phyloP scores from a whole-genome alignment of 1,284 basidiomycete genomes.

The Naganishia cerealis region DNA sequence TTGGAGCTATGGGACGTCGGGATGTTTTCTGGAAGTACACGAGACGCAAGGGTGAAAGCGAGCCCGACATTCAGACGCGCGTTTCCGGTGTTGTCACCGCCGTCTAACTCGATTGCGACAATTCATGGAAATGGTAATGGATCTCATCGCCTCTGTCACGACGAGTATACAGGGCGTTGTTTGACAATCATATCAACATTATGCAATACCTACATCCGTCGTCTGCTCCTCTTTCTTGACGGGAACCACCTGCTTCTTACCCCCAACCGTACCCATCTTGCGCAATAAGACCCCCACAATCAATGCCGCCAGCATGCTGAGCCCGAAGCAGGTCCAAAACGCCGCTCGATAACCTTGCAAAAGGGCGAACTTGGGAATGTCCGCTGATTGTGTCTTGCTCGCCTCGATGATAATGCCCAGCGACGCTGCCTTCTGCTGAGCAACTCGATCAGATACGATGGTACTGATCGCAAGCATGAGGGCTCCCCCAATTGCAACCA shows the following conservation, averaged over 20 bases:
- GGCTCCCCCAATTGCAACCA: constrained; percentile 5
- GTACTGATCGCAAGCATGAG: constrained; percentile 21
- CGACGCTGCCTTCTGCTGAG: constrained; percentile 13
- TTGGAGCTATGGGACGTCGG: too few relatives aligned
- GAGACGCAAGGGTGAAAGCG: too few relatives aligned
- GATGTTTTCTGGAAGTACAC: too few relatives aligned
- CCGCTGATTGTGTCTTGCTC: constrained; percentile 8
- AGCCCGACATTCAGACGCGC: too few relatives aligned
- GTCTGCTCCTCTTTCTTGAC: background rate
- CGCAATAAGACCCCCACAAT: constrained; percentile 8
- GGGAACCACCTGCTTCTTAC: background rate
- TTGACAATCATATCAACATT: background rate
- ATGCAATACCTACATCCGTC: background rate
- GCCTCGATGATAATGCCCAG: constrained; percentile 16
- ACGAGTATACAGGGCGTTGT: background rate
- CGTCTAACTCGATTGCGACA: too few relatives aligned
- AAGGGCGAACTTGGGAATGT: constrained; percentile 16
- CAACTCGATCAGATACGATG: constrained; percentile 19
- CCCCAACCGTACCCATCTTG: constrained; percentile 18
- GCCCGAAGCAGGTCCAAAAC: constrained; percentile 21
- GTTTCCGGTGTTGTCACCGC: too few relatives aligned
- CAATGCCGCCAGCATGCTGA: constrained; percentile 8
- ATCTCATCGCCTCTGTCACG: background rate
- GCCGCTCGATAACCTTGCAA: constrained; percentile 23
- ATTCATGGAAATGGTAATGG: too few relatives aligned